Percentiles rank a stretch among this genome's conserved stretches.
These are phyloP conservation scores for Rhodosporidiobolus sp. DNA, from an alignment of 768 basidiomycete genomes.

Conservation along the genomic window DNA sequence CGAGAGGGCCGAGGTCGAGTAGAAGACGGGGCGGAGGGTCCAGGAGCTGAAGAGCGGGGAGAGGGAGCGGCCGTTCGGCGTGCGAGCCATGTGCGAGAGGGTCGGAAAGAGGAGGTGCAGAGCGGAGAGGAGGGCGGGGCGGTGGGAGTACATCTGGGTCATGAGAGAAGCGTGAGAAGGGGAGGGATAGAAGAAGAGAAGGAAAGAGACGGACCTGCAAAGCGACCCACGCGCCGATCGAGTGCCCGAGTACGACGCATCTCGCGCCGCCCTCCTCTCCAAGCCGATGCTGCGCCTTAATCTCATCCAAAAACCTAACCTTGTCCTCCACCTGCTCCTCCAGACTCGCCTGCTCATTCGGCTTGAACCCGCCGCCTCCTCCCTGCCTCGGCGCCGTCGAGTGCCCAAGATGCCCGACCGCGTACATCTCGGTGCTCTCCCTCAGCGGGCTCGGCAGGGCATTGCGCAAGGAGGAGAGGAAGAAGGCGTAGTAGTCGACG, in stretches of 20 bases:
- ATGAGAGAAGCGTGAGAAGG: slow-evolving; percentile 46
- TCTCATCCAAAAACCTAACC: slow-evolving; percentile 58
- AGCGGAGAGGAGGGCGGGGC: slow-evolving; percentile 50
- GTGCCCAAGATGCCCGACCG: slow-evolving; percentile 60
- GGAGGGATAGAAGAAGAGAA: background rate
- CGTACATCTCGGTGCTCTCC: slow-evolving; percentile 36
- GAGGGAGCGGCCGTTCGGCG: slow-evolving; percentile 63
- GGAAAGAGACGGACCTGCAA: slow-evolving; percentile 58
- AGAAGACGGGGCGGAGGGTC: slow-evolving; percentile 26
- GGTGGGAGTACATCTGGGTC: slow-evolving; percentile 53
- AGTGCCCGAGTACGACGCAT: slow-evolving; percentile 62
- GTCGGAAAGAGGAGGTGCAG: slow-evolving; percentile 70
- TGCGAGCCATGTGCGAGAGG: slow-evolving; percentile 60
- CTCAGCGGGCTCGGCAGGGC: slow-evolving; percentile 30
- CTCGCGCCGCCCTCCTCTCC: slow-evolving; percentile 36
- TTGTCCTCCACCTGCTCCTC: slow-evolving; percentile 53
- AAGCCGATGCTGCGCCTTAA: slow-evolving; percentile 35
- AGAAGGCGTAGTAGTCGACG: slow-evolving; percentile 64
- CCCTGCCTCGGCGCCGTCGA: background rate
- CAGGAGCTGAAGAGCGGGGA: slow-evolving; percentile 45
- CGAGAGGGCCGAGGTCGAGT: slow-evolving; percentile 17
- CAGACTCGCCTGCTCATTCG: slow-evolving; percentile 12
- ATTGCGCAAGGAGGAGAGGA: slow-evolving; percentile 58
- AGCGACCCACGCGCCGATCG: slow-evolving; percentile 69
- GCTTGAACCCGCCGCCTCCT: slow-evolving; percentile 11